Evolutionary conservation across 169 alveolate species (phyloP), one percentile per base, ranked within the genome.

Genomic region (Cryptosporidium viatorum): DNA sequence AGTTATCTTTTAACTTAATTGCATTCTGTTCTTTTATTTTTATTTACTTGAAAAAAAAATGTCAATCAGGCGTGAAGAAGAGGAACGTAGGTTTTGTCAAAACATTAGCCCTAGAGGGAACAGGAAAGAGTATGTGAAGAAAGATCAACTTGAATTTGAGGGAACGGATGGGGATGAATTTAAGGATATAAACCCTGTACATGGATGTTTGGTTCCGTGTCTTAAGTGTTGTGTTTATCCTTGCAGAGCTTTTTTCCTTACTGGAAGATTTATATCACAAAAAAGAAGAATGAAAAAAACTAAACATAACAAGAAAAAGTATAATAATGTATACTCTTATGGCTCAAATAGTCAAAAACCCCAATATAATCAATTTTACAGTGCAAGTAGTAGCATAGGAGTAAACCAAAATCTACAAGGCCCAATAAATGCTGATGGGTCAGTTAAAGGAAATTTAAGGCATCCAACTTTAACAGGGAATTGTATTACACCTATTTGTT

Each of bases 181-280:
- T 21, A 80, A 43, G 35, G 89, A 80, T 14, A 65, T 80, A 43
- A 80, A 80, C 39, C 89, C 89, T 29, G 39, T 80, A 29, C 23
- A 59, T 80, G 89, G 89, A 35, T 80, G 89, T 80, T 80, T 80
- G 52, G 55, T 80, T 29, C 89, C 89, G 0, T 80, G 89, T 65
- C 51, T 80, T 37, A 80, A 62, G 50, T 80, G 89, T 23, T 80
- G 89, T 67, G 62, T 80, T 26, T 80, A 80, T 26, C 89, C 89
- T 26, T 80, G 75, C 52, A 59, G 89, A 39, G 89, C 89, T 29
- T 80, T 80, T 50, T 80, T 80, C 29, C 59, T 80, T 29, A 45
- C 69, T 37, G 89, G 89, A 52, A 80, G 45, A 60, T 52, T 69
- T 50, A 60, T 80, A 45, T 60, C 75, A 55, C 37, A 73, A 73